These are phyloP conservation scores for Ophiosphaerella narmari DNA, from an alignment of 2,329 filamentous ascomycete genomes.

Conservation along the genomic window DNA sequence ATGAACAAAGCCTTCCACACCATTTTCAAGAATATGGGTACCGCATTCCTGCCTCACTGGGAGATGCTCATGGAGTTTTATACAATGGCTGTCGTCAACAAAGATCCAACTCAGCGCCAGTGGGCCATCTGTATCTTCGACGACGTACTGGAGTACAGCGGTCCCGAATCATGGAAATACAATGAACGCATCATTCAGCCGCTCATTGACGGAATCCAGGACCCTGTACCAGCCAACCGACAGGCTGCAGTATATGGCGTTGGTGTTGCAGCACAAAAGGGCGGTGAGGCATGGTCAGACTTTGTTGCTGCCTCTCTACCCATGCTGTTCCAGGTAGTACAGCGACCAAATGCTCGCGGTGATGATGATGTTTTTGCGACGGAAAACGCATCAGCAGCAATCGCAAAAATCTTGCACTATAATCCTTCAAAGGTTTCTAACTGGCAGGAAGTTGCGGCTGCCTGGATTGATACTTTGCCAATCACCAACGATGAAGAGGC, in stretches of 20 bases:
- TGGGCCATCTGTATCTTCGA: slow-evolving; percentile 99
- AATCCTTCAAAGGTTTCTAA: slow-evolving; percentile 78
- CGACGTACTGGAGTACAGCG: slow-evolving; percentile 96
- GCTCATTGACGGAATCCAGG: slow-evolving; percentile 82
- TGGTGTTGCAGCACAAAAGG: slow-evolving; percentile 91
- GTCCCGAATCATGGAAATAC: slow-evolving; percentile 84
- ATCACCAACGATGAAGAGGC: slow-evolving; percentile 96
- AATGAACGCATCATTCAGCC: slow-evolving; percentile 85
- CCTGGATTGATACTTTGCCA: slow-evolving; percentile 90
- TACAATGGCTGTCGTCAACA: slow-evolving; percentile 77
- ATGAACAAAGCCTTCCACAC: slow-evolving; percentile 99
- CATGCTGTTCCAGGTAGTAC: slow-evolving; percentile 81
- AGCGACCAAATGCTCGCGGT: slow-evolving; percentile 77
- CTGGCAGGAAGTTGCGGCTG: slow-evolving; percentile 73
- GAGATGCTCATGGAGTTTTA: slow-evolving; percentile 85
- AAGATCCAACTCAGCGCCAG: slow-evolving; percentile 88
- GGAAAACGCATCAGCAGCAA: slow-evolving; percentile 94
- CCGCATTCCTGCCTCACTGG: slow-evolving; percentile 84
- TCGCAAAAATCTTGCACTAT: slow-evolving; percentile 95
- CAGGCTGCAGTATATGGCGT: slow-evolving; percentile 97
- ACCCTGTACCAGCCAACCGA: slow-evolving; percentile 85
- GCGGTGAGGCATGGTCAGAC: slow-evolving; percentile 82
- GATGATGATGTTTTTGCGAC: slow-evolving; percentile 97
- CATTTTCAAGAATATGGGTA: slow-evolving; percentile 95
- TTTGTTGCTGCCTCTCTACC: slow-evolving; percentile 82